A percentile compares a stretch with the other conserved stretches of the same genome.
Evolutionary conservation across 192 early-diverging fungal species (phyloP).

Genomic region (Mortierella antarctica): DNA sequence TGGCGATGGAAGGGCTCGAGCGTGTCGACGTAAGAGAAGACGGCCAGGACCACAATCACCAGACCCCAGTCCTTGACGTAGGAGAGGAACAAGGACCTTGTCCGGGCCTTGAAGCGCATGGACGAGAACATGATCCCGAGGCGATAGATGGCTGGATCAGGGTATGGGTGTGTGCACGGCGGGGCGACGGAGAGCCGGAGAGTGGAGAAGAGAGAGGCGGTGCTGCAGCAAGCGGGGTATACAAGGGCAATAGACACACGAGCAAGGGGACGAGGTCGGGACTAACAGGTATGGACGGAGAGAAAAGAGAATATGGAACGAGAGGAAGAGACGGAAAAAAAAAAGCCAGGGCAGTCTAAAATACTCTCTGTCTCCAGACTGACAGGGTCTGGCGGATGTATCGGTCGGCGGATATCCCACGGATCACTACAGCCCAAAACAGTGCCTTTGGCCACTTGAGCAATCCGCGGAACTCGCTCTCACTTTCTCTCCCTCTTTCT

Average conservation of each 20-base stretch:
- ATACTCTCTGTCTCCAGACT: no score
- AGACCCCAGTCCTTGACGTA: conserved; percentile 60
- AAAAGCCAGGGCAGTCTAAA: no score
- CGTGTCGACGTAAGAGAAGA: conserved; percentile 67
- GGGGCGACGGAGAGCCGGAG: not conserved
- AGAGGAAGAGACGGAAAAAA: no score
- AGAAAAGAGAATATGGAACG: no score
- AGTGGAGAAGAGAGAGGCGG: not conserved
- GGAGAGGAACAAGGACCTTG: conserved; percentile 22
- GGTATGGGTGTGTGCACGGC: not conserved
- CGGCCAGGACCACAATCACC: conserved; percentile 65
- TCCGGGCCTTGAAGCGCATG: conserved; percentile 17
- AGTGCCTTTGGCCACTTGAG: no score
- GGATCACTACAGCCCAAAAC: no score
- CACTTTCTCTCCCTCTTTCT: no score
- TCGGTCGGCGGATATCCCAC: no score
- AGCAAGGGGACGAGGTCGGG: no score
- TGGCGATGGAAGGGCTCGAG: conserved; percentile 79
- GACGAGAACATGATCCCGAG: not conserved
- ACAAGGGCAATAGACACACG: not conserved
- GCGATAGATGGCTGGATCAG: not conserved
- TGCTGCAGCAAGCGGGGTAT: not conserved
- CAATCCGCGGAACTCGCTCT: no score
- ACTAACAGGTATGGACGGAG: no score
- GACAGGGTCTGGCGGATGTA: no score